A percentile compares a stretch with the other conserved stretches of the same genome.
These are phyloP conservation scores for Fusarium metavorans DNA, from an alignment of 2,329 filamentous ascomycete species.

Conservation along the genomic window DNA sequence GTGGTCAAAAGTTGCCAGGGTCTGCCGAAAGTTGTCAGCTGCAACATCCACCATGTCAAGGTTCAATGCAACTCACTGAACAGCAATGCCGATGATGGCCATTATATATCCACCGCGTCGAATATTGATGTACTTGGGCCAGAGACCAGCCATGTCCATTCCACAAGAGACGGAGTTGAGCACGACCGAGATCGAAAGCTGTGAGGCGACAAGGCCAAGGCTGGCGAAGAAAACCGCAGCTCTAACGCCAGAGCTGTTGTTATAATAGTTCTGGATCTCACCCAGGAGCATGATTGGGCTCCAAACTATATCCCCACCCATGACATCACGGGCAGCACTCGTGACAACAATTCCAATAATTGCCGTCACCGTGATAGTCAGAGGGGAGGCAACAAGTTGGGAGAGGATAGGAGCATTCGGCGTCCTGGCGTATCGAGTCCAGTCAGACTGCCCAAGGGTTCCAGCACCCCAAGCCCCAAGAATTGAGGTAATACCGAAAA, in stretches of 20 bases:
- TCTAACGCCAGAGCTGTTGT: constrained; percentile 36
- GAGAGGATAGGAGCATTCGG: constrained; percentile 34
- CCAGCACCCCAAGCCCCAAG: constrained; percentile 44
- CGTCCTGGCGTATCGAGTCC: constrained; percentile 42
- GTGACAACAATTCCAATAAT: constrained; percentile 43
- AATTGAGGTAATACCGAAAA: constrained; percentile 48
- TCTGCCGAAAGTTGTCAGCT: constrained; percentile 10
- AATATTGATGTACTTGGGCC: constrained; percentile 67
- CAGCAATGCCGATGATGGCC: constrained; percentile 54
- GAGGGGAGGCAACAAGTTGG: constrained; percentile 39
- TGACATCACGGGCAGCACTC: constrained; percentile 37
- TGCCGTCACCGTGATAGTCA: constrained; percentile 46
- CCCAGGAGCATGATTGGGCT: constrained; percentile 42
- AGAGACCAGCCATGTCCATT: constrained; percentile 66
- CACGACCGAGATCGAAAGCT: constrained; percentile 47
- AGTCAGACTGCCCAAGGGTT: constrained; percentile 45
- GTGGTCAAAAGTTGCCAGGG: constrained; percentile 47
- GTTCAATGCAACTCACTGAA: constrained; percentile 22
- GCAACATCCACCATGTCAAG: neutral
- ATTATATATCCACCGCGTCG: constrained; percentile 64
- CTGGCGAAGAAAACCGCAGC: constrained; percentile 44
- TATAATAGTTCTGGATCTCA: constrained; percentile 44
- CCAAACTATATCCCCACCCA: constrained; percentile 42
- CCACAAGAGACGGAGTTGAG: constrained; percentile 63
- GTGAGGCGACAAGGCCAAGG: constrained; percentile 41